phyloP scores from a whole-genome alignment of 768 basidiomycete genomes.

The Cantharellus cinnabarinus region DNA sequence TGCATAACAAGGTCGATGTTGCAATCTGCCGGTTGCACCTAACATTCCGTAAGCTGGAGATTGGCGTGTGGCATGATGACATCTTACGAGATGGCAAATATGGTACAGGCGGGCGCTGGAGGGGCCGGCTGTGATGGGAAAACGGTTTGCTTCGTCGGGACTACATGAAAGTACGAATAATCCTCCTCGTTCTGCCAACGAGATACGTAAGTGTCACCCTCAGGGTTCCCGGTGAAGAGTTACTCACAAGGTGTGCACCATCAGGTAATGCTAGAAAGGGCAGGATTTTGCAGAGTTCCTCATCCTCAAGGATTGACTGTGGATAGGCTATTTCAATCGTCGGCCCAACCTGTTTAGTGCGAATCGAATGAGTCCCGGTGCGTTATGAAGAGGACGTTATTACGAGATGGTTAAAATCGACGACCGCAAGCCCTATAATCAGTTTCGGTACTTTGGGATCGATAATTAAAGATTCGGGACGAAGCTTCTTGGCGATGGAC shows the following conservation, averaged over 20 bases:
- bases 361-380: neutral
- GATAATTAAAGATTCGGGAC: slow-evolving; percentile 63
- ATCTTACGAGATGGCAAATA: slow-evolving; percentile 89
- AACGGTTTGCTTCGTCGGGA: slow-evolving; percentile 21
- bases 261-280: slow-evolving; percentile 95
- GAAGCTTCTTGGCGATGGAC: slow-evolving; percentile 28
- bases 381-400: neutral
- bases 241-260: slow-evolving; percentile 76
- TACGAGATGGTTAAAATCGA: slow-evolving; percentile 81
- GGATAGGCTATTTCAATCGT: slow-evolving; percentile 46
- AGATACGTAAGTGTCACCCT: too few species aligned
- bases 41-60: neutral
- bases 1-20: slow-evolving; percentile 53
- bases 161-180: slow-evolving; percentile 90
- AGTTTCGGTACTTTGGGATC: slow-evolving; percentile 24
- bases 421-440: slow-evolving; percentile 71
- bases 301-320: slow-evolving; percentile 46
- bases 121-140: slow-evolving; percentile 13
- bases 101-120: slow-evolving; percentile 47
- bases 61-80: neutral
- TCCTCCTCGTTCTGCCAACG: slow-evolving; percentile 61
- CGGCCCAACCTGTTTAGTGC: slow-evolving; percentile 53
- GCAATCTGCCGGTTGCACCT: slow-evolving; percentile 94
- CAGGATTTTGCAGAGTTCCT: slow-evolving; percentile 64
- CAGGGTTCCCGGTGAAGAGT: neutral